phyloP scores from a whole-genome alignment of 148 eudicot genomes.

The Spergularia marina region DNA sequence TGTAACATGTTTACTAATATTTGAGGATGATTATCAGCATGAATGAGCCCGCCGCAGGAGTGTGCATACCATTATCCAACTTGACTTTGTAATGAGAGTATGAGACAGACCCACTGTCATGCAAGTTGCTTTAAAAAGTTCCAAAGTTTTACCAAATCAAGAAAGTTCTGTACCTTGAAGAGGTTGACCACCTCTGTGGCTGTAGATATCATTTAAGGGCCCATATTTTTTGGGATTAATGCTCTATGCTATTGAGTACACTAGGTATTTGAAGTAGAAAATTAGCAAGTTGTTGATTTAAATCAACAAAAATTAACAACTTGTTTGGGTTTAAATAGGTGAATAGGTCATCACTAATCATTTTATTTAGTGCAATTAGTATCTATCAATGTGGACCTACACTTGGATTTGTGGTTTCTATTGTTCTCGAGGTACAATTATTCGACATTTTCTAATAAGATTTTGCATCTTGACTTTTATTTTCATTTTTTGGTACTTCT shows the following conservation, averaged over 20 bases:
- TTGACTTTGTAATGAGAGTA: conserved; percentile 17
- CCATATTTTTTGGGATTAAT: conserved; percentile 9
- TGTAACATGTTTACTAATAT: conserved; percentile 18
- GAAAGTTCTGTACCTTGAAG: conserved; percentile 24
- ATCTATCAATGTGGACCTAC: neutral
- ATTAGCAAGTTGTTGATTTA: conserved; percentile 17
- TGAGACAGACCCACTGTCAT: conserved; percentile 29
- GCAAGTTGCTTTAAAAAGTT: conserved; percentile 30
- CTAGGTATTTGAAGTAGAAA: conserved; percentile 10
- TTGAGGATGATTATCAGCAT: conserved; percentile 1
- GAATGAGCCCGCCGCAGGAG: conserved; percentile 16
- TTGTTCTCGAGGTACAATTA: neutral
- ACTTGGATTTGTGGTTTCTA: neutral
- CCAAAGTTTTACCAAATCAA: conserved; percentile 30
- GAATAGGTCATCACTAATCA: neutral
- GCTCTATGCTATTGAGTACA: conserved; percentile 14
- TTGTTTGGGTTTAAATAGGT: conserved; percentile 4
- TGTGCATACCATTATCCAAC: conserved; percentile 27
- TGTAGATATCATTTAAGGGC: conserved; percentile 24
- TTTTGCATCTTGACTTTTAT: neutral
- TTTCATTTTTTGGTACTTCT: too few relatives aligned
- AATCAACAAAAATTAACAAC: conserved; percentile 16
- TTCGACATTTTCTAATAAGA: neutral
- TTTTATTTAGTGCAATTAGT: too few relatives aligned
- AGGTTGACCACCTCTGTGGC: conserved; percentile 30